Percentiles rank a stretch among this genome's conserved stretches.
Evolutionary conservation across 768 basidiomycete species (phyloP).

Genomic region (Sporobolomyces roseus): DNA sequence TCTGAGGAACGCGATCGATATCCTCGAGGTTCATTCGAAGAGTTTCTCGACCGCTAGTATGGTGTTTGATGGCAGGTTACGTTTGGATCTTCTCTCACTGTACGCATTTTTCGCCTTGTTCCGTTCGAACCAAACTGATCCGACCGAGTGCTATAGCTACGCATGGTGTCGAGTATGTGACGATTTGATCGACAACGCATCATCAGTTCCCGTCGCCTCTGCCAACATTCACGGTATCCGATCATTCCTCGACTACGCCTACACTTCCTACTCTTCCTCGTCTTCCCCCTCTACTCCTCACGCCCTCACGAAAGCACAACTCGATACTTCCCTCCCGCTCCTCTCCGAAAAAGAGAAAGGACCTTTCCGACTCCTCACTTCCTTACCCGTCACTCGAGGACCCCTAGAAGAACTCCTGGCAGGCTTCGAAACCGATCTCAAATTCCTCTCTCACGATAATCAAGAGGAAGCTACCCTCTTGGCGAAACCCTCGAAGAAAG

Average conservation of each 20-base stretch:
- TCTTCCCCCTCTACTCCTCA: background rate
- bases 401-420: slow-evolving; percentile 40
- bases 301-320: background rate
- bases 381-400: slow-evolving; percentile 25
- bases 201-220: slow-evolving; percentile 22
- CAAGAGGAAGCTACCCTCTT: background rate
- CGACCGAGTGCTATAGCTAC: no score
- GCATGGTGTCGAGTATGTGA: slow-evolving; percentile 44
- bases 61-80: slow-evolving; percentile 35
- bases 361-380: slow-evolving; percentile 38
- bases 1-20: slow-evolving; percentile 31
- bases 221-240: slow-evolving; percentile 25
- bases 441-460: slow-evolving; percentile 16
- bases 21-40: slow-evolving; percentile 41
- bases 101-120: no score
- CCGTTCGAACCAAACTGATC: no score
- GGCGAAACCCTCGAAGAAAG: no score
- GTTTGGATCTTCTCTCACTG: slow-evolving; percentile 37
- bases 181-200: slow-evolving; percentile 42
- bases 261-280: background rate
- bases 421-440: slow-evolving; percentile 39
- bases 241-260: slow-evolving; percentile 25
- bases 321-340: slow-evolving; percentile 13
- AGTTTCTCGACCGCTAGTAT: slow-evolving; percentile 43
- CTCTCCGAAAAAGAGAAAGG: slow-evolving; percentile 31